Base-by-base conservation (phyloP, 2,329 filamentous ascomycete species). In the Nigrospora oryzae region DNA sequence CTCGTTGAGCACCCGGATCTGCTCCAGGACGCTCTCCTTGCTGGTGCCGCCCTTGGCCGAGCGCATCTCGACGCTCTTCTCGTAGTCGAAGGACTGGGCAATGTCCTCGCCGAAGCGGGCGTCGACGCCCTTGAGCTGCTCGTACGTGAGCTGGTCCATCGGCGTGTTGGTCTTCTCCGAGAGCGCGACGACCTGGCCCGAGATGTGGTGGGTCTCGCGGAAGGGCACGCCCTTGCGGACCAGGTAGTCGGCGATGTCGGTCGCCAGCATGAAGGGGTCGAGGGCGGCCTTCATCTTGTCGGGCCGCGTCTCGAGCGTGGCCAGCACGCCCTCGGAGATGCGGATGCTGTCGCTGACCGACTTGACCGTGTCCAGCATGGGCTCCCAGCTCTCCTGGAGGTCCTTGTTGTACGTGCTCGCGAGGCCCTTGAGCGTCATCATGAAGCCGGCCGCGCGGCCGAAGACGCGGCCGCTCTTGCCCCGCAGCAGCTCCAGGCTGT, bases 401-500 rank as follows among this genome's bases (percentile, higher is more conserved):
- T 95, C 88, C 67, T 94, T 95, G 72, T 94, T 91, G 72, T 94
- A 94, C 3, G 85, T 89, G 37, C 78, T 85, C 2, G 87, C 86
- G 28, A 93, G 77, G 45, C 84, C 84, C 62, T 77, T 77, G 44
- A 69, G 73, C 34, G 81, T 86, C 38, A 39, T 43, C 35, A 39
- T 40, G 15, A 46, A 40, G 13, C 45, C 45, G 11, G 36, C 36
- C 11, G 30, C 14, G 12, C 17, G 44, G 10, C 47, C 49, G 31
- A 49, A 36, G 76, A 53, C 84, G 7, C 54, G 75, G 2, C 86
- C 87, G 41, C 73, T 73, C 70, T 91, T 93, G 40, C 86, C 86
- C 12, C 86, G 77, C 40, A 91, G 73, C 12, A 91, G 53, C 52
- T 72, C 72, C 8, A 93, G 71, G n/a, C 76, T 81, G 64, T 93